Evolutionary conservation across 1,284 basidiomycete genomes (phyloP), one percentile per base, ranked within the genome.

Genomic region (Uromyces viciae-fabae): DNA sequence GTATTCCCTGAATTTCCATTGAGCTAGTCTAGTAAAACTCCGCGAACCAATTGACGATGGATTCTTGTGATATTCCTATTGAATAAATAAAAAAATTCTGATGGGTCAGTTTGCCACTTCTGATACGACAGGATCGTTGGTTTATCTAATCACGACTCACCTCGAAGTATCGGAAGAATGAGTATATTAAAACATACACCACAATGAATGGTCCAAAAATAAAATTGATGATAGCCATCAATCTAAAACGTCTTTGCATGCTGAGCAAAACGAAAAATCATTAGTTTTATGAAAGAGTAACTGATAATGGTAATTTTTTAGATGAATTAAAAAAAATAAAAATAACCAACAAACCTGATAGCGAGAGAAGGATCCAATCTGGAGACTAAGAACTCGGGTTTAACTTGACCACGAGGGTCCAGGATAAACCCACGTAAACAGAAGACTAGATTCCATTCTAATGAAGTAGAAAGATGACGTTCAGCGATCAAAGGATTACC

Each of bases 1-100:
- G 88, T 98, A 99, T 86, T 99, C 97, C 82, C 97, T 90, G 85
- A 99, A 99, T 85, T 98, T 98, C 97, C 97, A 99, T 83, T 93
- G 91, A 0, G 95, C 96, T 83, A 93, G 95, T 0, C 92, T 92
- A 0, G 96, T 99, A 85, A 98, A 99, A 82, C 93, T 91, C 52
- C 97, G 90, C 3, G 92, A 91, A 33, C 95, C 93, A 69, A 98
- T 93, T 0, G 93, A 92, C 0, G 95, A 96, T 0, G 96, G 96
- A 85, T 99, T 94, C 87, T 98, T 95, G 89, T 95, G 96, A 85
- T 98, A 98, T 88, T 99, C 95, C 94, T 77, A 28, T 42, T 11
- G 17, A 33, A 25, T 22, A 33, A 43, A 64, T 52, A 5, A 64
- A 46, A 8, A 25, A 64, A 2, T 64, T 25, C 31, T 31, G n/a